Evolutionary conservation across 257 asterid species (phyloP).

Genomic region (Cinchona pubescens): DNA sequence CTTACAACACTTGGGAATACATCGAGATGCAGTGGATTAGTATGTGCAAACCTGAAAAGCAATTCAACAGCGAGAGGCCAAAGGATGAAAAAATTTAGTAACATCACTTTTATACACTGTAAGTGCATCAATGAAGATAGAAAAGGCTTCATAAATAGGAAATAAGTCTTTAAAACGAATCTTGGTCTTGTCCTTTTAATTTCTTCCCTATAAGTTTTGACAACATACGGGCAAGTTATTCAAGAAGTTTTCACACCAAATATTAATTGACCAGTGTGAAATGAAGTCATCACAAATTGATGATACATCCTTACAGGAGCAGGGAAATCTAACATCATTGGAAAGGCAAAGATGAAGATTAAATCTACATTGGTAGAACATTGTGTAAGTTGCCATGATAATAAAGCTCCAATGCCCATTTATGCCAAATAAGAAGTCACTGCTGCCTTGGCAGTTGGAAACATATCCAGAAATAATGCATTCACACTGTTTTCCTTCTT

Average conservation of each 20-base stretch:
- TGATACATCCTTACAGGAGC: too few relatives aligned
- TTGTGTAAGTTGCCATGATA: neutral
- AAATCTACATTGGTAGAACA: neutral
- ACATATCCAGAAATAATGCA: neutral
- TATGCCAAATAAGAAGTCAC: neutral
- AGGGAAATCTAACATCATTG: neutral
- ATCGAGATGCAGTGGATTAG: slow-evolving; percentile 92
- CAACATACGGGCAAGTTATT: neutral
- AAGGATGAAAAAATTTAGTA: neutral
- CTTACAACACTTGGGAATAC: slow-evolving; percentile 88
- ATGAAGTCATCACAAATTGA: too few relatives aligned
- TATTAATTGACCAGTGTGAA: too few relatives aligned
- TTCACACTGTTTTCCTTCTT: neutral
- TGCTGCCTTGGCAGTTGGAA: neutral
- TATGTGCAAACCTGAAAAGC: slow-evolving; percentile 85
- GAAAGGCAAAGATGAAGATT: neutral
- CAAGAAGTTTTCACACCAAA: too few relatives aligned
- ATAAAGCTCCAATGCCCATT: neutral
- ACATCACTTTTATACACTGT: neutral
- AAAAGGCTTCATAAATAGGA: neutral
- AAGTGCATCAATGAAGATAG: neutral
- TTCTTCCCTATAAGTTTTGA: neutral
- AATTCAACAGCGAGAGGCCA: slow-evolving; percentile 8
- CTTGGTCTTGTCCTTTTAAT: neutral
- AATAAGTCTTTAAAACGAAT: neutral